phyloP scores from a whole-genome alignment of 805 yeast genomes.

The Sugiyamaella marilandica region DNA sequence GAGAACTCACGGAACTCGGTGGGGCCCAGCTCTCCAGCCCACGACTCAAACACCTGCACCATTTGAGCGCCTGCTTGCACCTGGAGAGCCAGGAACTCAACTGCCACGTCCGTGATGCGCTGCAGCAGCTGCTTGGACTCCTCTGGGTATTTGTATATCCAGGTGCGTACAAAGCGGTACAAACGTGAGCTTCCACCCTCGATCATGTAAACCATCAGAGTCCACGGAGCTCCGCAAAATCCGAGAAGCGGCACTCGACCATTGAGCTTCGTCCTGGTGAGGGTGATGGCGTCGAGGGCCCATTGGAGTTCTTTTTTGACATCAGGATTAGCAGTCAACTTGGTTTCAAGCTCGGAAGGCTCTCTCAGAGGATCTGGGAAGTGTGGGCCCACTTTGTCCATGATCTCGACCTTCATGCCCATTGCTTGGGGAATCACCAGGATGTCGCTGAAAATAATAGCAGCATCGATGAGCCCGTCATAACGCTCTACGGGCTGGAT shows the following conservation, averaged over 20 bases:
- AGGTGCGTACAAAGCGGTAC: conserved; percentile 85
- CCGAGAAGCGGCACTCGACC: conserved; percentile 95
- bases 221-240: conserved; percentile 98
- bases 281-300: conserved; percentile 91
- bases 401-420: conserved; percentile 93
- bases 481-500: conserved; percentile 92
- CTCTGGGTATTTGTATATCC: conserved; percentile 80
- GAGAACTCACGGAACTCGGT: conserved; percentile 82
- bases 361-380: conserved; percentile 82
- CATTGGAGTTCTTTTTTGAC: conserved; percentile 76
- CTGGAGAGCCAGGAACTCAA: conserved; percentile 90
- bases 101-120: conserved; percentile 77
- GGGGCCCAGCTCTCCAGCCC: conserved; percentile 97
- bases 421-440: conserved; percentile 96
- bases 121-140: conserved; percentile 67
- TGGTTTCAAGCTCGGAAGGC: conserved; percentile 54
- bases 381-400: conserved; percentile 91
- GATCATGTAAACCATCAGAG: conserved; percentile 90
- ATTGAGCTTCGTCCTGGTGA: conserved; percentile 77
- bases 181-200: conserved; percentile 95
- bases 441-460: conserved; percentile 93
- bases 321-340: conserved; percentile 52
- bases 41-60: conserved; percentile 92
- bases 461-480: conserved; percentile 89
- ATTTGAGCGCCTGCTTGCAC: conserved; percentile 98